Percentiles rank a stretch among this genome's conserved stretches.
Evolutionary conservation across 2,329 filamentous ascomycete genomes (phyloP).

Genomic region (Sporothrix pseudoabietina): DNA sequence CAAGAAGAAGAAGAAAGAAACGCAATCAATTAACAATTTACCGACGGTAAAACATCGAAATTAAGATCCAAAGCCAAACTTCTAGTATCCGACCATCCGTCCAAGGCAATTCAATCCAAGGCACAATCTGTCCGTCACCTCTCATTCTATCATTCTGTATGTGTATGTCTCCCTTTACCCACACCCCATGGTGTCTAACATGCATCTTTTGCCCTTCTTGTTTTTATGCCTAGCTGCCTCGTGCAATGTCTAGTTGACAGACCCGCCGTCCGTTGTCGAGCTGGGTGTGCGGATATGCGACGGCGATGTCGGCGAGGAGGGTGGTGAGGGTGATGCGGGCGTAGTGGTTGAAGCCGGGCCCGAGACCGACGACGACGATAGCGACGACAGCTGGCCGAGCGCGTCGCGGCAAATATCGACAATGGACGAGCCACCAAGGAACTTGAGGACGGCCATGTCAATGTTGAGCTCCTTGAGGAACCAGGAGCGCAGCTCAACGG

Average conservation of each 20-base stretch:
- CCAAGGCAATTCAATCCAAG: neutral
- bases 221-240: neutral
- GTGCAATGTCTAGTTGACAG: neutral
- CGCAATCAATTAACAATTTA: neutral
- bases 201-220: neutral
- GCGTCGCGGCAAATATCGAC: constrained; percentile 31
- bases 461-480: constrained; percentile 42
- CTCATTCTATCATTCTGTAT: neutral
- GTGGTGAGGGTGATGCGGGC: neutral
- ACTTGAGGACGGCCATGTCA: constrained; percentile 44
- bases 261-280: constrained; percentile 11
- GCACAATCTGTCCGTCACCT: neutral
- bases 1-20: neutral
- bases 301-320: constrained; percentile 10
- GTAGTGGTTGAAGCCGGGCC: neutral
- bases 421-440: constrained; percentile 38
- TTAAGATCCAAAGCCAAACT: neutral
- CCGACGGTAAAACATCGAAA: neutral
- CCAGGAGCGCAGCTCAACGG: constrained; percentile 50
- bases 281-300: constrained; percentile 27
- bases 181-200: neutral
- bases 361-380: constrained; percentile 5
- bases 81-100: neutral
- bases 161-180: neutral
- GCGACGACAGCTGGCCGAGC: constrained; percentile 28